Conservation (phyloP, 2,329 filamentous ascomycete genomes). For the Aspergillus sp. region DNA sequence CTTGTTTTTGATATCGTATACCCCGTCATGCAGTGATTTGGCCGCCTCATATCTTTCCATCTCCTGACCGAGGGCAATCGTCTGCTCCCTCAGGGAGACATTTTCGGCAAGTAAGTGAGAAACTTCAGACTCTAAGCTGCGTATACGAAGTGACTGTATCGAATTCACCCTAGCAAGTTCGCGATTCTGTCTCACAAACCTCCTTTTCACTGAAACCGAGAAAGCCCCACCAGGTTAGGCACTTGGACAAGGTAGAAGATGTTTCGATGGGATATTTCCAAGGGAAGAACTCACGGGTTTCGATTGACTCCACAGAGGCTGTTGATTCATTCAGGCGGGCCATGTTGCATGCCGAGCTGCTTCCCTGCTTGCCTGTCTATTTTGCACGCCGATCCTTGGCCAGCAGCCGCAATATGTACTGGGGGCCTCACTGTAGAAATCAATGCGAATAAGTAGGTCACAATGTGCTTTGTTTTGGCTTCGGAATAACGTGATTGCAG, state of each 20-base stretch:
- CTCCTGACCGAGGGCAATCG: slow-evolving; percentile 57
- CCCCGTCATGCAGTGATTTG: slow-evolving; percentile 45
- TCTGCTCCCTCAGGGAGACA: slow-evolving; percentile 58
- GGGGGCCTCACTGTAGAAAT: neutral
- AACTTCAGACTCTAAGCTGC: slow-evolving; percentile 62
- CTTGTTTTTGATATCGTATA: slow-evolving; percentile 54
- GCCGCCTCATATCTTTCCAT: slow-evolving; percentile 49
- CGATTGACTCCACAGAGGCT: slow-evolving; percentile 46
- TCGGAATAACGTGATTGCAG: neutral
- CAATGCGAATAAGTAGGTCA: neutral
- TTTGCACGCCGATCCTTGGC: neutral
- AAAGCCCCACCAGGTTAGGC: neutral
- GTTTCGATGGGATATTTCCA: neutral
- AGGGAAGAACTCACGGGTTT: slow-evolving; percentile 41
- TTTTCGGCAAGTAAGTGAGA: slow-evolving; percentile 62
- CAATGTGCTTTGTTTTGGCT: neutral
- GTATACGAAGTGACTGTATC: slow-evolving; percentile 63
- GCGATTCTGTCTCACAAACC: slow-evolving; percentile 65
- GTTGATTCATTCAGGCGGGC: slow-evolving; percentile 51
- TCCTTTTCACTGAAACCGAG: slow-evolving; percentile 56
- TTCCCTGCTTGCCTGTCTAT: neutral
- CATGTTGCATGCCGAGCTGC: slow-evolving; percentile 33
- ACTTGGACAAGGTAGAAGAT: neutral
- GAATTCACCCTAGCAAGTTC: slow-evolving; percentile 66
- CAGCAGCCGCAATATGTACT: neutral